Evolutionary conservation across 2,329 filamentous ascomycete genomes (phyloP), one percentile per base, ranked within the genome.

Genomic region (Trichoderma asperellum): DNA sequence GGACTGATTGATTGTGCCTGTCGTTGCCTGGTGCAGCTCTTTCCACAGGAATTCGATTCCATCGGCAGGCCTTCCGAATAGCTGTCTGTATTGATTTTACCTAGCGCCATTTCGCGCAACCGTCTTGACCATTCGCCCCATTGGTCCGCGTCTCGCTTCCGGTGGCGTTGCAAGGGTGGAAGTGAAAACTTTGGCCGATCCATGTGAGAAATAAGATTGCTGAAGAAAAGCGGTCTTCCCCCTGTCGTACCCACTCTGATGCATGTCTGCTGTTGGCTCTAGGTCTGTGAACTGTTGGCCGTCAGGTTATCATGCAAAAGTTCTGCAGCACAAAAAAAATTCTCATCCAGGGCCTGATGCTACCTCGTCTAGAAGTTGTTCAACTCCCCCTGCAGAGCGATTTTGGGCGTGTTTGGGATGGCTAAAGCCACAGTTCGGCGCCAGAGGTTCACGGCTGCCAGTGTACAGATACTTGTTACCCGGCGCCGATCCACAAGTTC

Each of bases 221-320:
- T 53, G 21, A 37, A 63, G 61, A 55, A 53, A 40, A 37, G 32
- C 47, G 53, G 47, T 4, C 27, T 61, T 29, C 59, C 47, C 61
- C 61, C 34, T 40, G 61, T 55, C 34, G 16, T 24, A 64, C 55
- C 61, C 61, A 64, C 61, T 7, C 10, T n/a, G 2, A 40, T 55
- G 61, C 61, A 64, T 55, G 61, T 40, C 8, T 29, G 49, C 7
- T 63, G 60, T 64, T 64, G 61, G 61, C 37, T 18, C 47, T 40
- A 55, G 27, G 61, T 34, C 40, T n/a, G 40, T 43, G 16, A 43
- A 43, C 40, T n/a, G 40, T 43, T 43, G 40, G 40, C 3, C 18
- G 40, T 40, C 40, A 43, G 40, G 40, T 37, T 55, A 8, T 55
- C 47, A 55, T 24, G 34, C 61, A 55, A 64, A 64, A 55, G 61